Evolutionary conservation across 1,284 basidiomycete genomes (phyloP).

Genomic region (Puccinia coronata): DNA sequence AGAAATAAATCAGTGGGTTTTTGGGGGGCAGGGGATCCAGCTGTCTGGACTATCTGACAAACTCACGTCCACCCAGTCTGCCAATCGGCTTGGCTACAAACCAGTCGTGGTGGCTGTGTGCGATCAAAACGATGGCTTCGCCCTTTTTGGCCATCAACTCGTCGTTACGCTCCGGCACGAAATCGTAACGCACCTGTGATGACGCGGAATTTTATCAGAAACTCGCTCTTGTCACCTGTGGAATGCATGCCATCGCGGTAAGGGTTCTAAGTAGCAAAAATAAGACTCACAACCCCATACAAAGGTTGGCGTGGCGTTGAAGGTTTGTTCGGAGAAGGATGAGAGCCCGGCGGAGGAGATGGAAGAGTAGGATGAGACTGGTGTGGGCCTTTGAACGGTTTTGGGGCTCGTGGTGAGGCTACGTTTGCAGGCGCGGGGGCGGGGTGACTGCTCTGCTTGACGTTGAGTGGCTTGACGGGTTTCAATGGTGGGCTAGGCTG

Average conservation of each 20-base stretch:
- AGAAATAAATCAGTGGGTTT: neutral
- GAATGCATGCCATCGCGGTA: neutral
- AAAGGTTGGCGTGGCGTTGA: conserved; percentile 9
- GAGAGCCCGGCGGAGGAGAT: neutral
- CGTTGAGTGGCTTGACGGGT: conserved; percentile 5
- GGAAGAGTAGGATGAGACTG: conserved; percentile 17
- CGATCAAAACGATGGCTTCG: conserved; percentile 64
- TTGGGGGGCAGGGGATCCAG: no score
- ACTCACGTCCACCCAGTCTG: conserved; percentile 46
- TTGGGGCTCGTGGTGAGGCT: neutral
- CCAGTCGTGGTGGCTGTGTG: conserved; percentile 62
- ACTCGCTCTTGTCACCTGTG: neutral
- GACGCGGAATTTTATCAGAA: neutral
- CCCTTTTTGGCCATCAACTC: conserved; percentile 37
- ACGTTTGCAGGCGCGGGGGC: neutral
- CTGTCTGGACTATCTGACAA: neutral
- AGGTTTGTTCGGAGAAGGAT: neutral
- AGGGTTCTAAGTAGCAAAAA: neutral
- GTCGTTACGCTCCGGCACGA: conserved; percentile 31
- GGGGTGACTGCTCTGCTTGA: neutral
- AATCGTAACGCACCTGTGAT: conserved; percentile 32
- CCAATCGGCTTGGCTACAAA: conserved; percentile 54
- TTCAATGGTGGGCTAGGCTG: conserved; percentile 53
- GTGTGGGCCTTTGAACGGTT: neutral
- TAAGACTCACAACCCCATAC: conserved; percentile 33